Percentiles rank a stretch among this genome's conserved stretches.
Evolutionary conservation across 306 rosid genomes (phyloP).

Genomic region (Malus fusca): DNA sequence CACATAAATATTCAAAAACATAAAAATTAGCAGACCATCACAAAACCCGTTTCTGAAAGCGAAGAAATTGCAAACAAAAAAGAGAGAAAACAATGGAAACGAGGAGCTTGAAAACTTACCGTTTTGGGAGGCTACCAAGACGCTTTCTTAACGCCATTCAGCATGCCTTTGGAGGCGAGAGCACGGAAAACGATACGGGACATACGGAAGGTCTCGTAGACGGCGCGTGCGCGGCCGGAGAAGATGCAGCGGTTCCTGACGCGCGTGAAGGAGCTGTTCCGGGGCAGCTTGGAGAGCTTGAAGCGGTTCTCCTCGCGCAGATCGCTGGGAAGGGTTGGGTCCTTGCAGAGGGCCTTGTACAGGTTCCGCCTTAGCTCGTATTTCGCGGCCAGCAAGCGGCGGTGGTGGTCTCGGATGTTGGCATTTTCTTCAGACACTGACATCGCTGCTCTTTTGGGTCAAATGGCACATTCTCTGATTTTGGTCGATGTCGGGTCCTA

Average conservation of each 20-base stretch:
- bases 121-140: conserved; percentile 35
- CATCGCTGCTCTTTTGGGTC: background rate
- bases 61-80: background rate
- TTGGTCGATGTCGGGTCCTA: background rate
- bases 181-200: conserved; percentile 55
- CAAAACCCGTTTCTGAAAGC: background rate
- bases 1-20: background rate
- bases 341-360: conserved; percentile 36
- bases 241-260: conserved; percentile 52
- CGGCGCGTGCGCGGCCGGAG: conserved; percentile 45
- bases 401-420: conserved; percentile 38
- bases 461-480: background rate
- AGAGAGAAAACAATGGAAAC: background rate
- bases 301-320: conserved; percentile 36
- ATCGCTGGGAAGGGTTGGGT: conserved; percentile 32
- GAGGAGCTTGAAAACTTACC: background rate
- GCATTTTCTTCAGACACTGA: conserved; percentile 32
- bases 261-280: conserved; percentile 55
- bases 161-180: conserved; percentile 23
- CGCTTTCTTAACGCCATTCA: conserved; percentile 41
- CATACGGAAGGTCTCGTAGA: conserved; percentile 42
- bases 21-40: background rate
- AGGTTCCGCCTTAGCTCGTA: conserved; percentile 38
- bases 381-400: conserved; percentile 34
- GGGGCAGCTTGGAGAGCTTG: conserved; percentile 40